Evolutionary conservation across 2,329 filamentous ascomycete species (phyloP).

Genomic region (Hymenoscyphus occultus): DNA sequence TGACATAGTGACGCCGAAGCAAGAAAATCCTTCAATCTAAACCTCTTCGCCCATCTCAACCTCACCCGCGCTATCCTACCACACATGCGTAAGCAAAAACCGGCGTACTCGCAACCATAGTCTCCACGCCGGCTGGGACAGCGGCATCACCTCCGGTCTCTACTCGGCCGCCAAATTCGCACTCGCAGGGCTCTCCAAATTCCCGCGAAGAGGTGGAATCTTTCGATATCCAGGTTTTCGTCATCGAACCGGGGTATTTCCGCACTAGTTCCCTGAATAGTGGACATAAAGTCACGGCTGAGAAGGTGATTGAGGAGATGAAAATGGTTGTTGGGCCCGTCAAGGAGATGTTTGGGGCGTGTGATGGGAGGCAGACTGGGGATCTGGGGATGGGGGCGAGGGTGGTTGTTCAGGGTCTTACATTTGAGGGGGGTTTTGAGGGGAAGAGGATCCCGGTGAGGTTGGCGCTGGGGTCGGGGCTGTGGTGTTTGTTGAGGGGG

Average conservation of each 20-base stretch:
- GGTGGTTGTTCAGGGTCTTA: conserved; percentile 40
- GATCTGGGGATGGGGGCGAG: conserved; percentile 39
- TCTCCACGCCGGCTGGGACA: conserved; percentile 43
- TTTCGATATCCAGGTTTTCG: conserved; percentile 43
- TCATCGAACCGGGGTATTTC: conserved; percentile 51
- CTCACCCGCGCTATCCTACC: conserved; percentile 48
- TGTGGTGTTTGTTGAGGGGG: conserved; percentile 31
- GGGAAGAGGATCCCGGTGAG: conserved; percentile 35
- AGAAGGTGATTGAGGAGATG: background rate
- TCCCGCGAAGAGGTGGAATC: conserved; percentile 44
- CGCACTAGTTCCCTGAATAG: conserved; percentile 45
- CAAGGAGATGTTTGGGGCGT: conserved; percentile 14
- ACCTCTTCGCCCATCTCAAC: conserved; percentile 51
- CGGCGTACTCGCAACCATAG: conserved; percentile 47
- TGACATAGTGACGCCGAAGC: conserved; percentile 39
- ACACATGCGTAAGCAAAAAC: conserved; percentile 42
- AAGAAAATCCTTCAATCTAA: conserved; percentile 47
- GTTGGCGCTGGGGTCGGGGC: conserved; percentile 39
- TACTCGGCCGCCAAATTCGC: conserved; percentile 49
- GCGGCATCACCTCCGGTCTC: conserved; percentile 40
- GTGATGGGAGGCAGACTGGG: conserved; percentile 39
- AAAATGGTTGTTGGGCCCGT: conserved; percentile 15
- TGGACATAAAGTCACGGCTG: conserved; percentile 5
- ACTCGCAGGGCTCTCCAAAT: conserved; percentile 42
- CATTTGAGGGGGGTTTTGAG: conserved; percentile 34